Conservation (phyloP, 2,329 filamentous ascomycete species). For the Elsinoe ampelina region DNA sequence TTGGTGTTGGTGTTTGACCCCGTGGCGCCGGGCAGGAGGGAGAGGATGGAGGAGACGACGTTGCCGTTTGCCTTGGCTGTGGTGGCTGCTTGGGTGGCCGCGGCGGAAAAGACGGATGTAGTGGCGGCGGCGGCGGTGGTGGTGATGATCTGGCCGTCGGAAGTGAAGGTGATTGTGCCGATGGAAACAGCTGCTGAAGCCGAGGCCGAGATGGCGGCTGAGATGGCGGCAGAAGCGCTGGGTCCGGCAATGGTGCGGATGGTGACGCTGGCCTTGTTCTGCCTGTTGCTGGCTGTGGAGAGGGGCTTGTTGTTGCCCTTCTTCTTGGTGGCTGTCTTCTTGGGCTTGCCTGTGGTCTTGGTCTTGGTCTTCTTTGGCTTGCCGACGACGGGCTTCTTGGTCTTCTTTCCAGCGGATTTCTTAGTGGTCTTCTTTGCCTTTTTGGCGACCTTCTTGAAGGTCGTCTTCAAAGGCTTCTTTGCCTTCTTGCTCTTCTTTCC, state of each 20-base stretch:
- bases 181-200: neutral
- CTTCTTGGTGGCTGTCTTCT: neutral
- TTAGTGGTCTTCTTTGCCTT: neutral
- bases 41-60: neutral
- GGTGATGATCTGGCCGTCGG: neutral
- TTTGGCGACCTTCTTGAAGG: neutral
- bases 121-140: neutral
- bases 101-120: neutral
- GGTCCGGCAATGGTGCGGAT: neutral
- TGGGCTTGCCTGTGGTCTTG: neutral
- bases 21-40: neutral
- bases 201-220: neutral
- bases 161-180: neutral
- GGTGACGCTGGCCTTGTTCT: neutral
- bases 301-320: neutral
- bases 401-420: neutral
- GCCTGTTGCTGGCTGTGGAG: neutral
- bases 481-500: neutral
- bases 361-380: slow-evolving; percentile 5
- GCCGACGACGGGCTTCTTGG: neutral
- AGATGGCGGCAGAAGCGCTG: neutral
- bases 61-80: neutral
- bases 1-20: neutral
- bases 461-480: neutral
- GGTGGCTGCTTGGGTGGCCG: too few species aligned